Evolutionary conservation across 805 yeast species (phyloP).

Genomic region (Sugiyamaella qingdaonensis): DNA sequence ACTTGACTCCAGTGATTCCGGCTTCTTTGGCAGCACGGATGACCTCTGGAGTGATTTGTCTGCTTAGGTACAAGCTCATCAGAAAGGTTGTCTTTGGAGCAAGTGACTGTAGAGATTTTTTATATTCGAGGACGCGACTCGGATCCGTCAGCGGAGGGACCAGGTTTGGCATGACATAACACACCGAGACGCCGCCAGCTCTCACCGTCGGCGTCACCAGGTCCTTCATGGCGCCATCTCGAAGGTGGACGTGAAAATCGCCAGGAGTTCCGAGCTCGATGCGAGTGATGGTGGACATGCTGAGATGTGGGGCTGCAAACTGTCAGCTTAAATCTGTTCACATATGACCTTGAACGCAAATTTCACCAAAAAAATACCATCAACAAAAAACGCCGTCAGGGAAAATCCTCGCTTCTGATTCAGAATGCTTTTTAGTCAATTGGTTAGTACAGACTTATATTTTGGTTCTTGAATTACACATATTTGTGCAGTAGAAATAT

Average conservation of each 20-base stretch:
- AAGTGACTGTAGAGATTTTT: conserved; percentile 53
- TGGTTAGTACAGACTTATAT: no score
- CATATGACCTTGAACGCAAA: background rate
- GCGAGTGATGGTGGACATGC: conserved; percentile 4
- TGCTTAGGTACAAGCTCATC: conserved; percentile 83
- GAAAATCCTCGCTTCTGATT: no score
- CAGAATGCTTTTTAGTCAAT: no score
- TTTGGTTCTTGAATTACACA: no score
- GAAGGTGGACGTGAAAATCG: conserved; percentile 93
- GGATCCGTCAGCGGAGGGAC: conserved; percentile 87
- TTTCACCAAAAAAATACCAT: background rate
- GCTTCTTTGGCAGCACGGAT: conserved; percentile 70
- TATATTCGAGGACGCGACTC: conserved; percentile 67
- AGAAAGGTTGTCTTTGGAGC: conserved; percentile 83
- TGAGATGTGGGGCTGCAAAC: background rate
- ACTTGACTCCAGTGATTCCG: conserved; percentile 82
- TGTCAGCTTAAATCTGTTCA: background rate
- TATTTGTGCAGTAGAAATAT: no score
- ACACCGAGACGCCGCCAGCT: conserved; percentile 87
- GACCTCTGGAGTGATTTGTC: conserved; percentile 78
- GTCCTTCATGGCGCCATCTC: conserved; percentile 92
- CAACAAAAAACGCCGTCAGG: no score
- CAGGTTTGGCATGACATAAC: conserved; percentile 94
- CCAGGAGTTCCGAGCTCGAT: conserved; percentile 36
- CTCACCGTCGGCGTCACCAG: conserved; percentile 84